Base-by-base conservation (phyloP, 495 filamentous ascomycete species). In the Pyrenula massariospora region DNA sequence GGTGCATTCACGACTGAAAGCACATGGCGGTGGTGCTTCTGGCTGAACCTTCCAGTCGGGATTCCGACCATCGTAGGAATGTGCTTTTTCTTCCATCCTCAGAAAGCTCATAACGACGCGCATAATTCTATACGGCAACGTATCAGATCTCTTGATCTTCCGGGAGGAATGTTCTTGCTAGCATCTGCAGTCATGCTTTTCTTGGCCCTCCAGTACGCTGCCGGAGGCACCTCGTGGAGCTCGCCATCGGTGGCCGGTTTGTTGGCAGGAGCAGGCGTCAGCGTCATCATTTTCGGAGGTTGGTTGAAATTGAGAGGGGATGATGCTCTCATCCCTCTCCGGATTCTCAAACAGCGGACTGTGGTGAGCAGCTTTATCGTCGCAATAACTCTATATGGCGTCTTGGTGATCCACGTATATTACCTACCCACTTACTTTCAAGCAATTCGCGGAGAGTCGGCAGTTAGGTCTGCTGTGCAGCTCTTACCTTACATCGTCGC, bases 21-120 rank as follows among this genome's bases (percentile, higher is more conserved):
- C 8, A 79, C 77, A 0, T 89, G 86, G 85, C 70, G 86, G 56
- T 89, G 85, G 85, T 88, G 84, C 63, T 88, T 89, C 68, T 87
- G 75, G 65, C 82, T 84, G 65, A 87, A 86, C 57, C 66, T 64
- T 3, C 61, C 62, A 12, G 42, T 56, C 20, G 57, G 57, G 3
- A 52, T 70, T 12, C 53, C 77, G 10, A 74, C 78, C 19, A 64
- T 84, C 22, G 52, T 73, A 1, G 68, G 75, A 24, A 65, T 83
- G 42, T 59, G 76, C 10, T 59, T 77, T 50, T 65, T 78, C 57
- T 59, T 78, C 59, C 60, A 69, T 8, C 67, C 75, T 15, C 31
- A 42, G 5, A 52, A 52, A 24, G 19, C 8, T 8, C 8, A 52
- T 8, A 21, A 19, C 8, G 20, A 21, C 50, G 22, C 8, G 8